Conservation (phyloP, 345 rosid genomes). For the Linum tenue region DNA sequence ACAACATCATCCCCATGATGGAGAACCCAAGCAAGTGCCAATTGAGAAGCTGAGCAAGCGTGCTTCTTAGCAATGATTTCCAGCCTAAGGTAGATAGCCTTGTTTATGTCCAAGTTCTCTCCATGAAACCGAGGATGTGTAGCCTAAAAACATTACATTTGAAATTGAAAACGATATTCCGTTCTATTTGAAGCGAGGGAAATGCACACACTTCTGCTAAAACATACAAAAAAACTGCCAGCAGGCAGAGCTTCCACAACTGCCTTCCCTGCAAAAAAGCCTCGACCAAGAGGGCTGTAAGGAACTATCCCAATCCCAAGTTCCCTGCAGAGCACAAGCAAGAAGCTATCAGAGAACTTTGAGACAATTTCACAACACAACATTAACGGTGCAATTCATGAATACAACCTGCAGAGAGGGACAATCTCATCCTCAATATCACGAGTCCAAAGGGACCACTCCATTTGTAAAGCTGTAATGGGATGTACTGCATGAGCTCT, state of each 20-base stretch:
- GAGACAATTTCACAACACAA: neutral
- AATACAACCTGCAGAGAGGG: constrained; percentile 40
- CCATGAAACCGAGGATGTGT: constrained; percentile 32
- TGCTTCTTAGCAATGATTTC: constrained; percentile 32
- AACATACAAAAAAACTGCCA: constrained; percentile 25
- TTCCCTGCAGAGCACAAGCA: constrained; percentile 28
- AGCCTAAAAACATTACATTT: constrained; percentile 17
- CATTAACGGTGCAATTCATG: neutral
- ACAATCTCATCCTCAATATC: constrained; percentile 48
- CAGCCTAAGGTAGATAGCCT: constrained; percentile 23
- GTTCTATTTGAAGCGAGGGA: neutral
- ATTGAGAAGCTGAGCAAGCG: constrained; percentile 37
- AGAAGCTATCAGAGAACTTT: neutral
- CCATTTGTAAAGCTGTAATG: constrained; percentile 52
- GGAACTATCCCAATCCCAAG: constrained; percentile 52
- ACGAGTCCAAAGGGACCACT: constrained; percentile 59
- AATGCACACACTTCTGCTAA: too few relatives aligned
- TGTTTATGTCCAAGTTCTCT: constrained; percentile 42
- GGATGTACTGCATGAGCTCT: constrained; percentile 60
- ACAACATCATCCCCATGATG: constrained; percentile 38
- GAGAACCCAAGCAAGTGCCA: constrained; percentile 51
- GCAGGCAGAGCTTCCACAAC: constrained; percentile 30
- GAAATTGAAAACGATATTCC: neutral
- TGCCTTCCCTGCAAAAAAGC: constrained; percentile 47
- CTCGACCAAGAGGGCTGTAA: constrained; percentile 52